Base-by-base conservation (phyloP, 1,284 basidiomycete species). In the Ustilago shanxiensis region DNA sequence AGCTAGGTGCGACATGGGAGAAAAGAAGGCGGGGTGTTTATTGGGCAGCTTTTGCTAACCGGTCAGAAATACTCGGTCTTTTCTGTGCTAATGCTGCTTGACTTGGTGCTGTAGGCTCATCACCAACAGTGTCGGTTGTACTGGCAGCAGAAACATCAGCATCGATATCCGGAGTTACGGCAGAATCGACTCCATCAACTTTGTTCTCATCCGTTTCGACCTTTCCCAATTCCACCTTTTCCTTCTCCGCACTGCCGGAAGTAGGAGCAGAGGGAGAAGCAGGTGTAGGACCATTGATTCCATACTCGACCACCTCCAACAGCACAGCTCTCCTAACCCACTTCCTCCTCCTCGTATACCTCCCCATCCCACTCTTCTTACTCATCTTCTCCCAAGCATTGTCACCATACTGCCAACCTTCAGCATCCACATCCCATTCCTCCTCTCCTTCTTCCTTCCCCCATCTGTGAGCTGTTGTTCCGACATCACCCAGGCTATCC, bases 321-420 rank as follows among this genome's bases (percentile, higher is more conserved):
- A 88, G 60, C 29, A 85, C 82, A 0, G 87, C 87, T 14, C 86
- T 52, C 7, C 87, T 63, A 3, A 87, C 80, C 87, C 87, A 88
- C 37, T 85, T 85, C 18, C 87, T 63, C 20, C 87, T 58, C 6
- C 87, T 72, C 10, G 87, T 88, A 62, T 88, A 88, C 54, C 85
- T 94, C 79, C 95, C 93, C 87, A 96, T 90, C 1, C 94, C 93
- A 50, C 92, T 93, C 79, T 91, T 92, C 59, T 88, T 88, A 67
- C 90, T 91, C 70, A 90, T 89, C 58, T 89, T 90, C 81, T 97
- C 95, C 95, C 95, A 98, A 84, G 96, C 95, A 86, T 98, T 98
- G 82, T 96, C 95, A 3, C 92, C 93, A 84, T 95, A 97, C 33
- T 95, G 90, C 95, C 95, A 97, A 0, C 95, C 95, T 66, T 96